Evolutionary conservation across 768 basidiomycete species (phyloP).

Genomic region (Calocera viscosa): DNA sequence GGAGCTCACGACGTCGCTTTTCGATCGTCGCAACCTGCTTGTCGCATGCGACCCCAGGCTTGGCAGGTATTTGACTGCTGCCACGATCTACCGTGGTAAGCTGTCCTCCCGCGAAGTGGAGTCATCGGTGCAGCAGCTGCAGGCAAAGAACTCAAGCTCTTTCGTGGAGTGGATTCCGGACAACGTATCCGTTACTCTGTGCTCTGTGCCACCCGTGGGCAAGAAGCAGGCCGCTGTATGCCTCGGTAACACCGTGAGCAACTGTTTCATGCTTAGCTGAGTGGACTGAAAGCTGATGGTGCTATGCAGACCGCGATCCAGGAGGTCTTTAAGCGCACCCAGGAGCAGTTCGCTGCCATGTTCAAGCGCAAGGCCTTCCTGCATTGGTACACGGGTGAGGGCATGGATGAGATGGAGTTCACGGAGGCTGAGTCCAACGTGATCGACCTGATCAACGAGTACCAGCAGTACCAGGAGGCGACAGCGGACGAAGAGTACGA

Average conservation of each 20-base stretch:
- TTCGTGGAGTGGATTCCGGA: constrained; percentile 94
- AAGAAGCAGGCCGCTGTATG: constrained; percentile 43
- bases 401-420: constrained; percentile 79
- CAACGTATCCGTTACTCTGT: constrained; percentile 73
- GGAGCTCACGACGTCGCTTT: constrained; percentile 67
- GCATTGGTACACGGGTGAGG: constrained; percentile 85
- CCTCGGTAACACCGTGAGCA: constrained; percentile 11
- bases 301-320: constrained; percentile 44
- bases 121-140: constrained; percentile 60
- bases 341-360: constrained; percentile 60
- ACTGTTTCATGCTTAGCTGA: neutral
- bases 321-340: constrained; percentile 68
- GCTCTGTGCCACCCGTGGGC: constrained; percentile 72
- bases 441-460: constrained; percentile 56
- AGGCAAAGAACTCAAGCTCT: constrained; percentile 55
- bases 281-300: neutral
- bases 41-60: constrained; percentile 72
- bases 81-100: constrained; percentile 75
- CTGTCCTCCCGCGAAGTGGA: constrained; percentile 71
- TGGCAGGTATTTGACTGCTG: constrained; percentile 76
- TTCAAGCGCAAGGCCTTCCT: constrained; percentile 76
- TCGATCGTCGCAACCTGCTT: constrained; percentile 66
- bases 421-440: constrained; percentile 77
- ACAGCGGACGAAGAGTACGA: constrained; percentile 8
- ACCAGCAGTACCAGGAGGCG: constrained; percentile 18